Percentiles rank a stretch among this genome's conserved stretches.
These are phyloP conservation scores for Pichia cactophila DNA, from an alignment of 1,139 yeast genomes.

Conservation along the genomic window DNA sequence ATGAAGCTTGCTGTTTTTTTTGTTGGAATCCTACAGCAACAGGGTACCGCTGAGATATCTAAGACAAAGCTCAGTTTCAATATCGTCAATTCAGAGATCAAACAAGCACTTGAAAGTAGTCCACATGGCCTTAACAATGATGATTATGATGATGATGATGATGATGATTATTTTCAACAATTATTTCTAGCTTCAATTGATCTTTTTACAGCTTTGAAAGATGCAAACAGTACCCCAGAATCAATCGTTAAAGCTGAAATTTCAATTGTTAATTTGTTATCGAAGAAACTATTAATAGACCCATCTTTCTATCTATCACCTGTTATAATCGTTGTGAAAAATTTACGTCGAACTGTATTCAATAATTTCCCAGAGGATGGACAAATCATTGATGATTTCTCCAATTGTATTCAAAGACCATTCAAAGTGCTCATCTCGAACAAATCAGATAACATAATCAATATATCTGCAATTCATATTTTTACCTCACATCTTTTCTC, in stretches of 20 bases:
- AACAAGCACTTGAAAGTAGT: neutral
- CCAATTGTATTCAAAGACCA: constrained; percentile 62
- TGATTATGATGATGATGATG: neutral
- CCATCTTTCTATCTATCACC: constrained; percentile 9
- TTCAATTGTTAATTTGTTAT: constrained; percentile 3
- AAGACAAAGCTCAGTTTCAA: constrained; percentile 1
- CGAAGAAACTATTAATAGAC: constrained; percentile 6
- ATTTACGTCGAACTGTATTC: constrained; percentile 4
- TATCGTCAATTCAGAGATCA: neutral
- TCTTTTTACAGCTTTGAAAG: neutral
- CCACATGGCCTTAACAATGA: neutral
- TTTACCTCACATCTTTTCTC: constrained; percentile 68
- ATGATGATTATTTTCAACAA: constrained; percentile 7
- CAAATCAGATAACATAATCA: constrained; percentile 52
- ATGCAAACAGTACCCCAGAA: neutral
- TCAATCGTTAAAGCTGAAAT: constrained; percentile 3
- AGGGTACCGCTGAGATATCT: constrained; percentile 1
- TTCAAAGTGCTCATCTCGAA: constrained; percentile 78
- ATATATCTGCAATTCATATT: constrained; percentile 56
- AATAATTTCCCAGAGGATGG: neutral
- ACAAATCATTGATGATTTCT: constrained; percentile 41
- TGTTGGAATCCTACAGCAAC: neutral
- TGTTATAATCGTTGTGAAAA: constrained; percentile 5
- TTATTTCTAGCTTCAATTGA: constrained; percentile 5
- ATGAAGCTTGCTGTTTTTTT: constrained; percentile 4